Percentiles rank a stretch among this genome's conserved stretches.
Evolutionary conservation across 345 rosid genomes (phyloP).

Genomic region (Euphorbia lathyris): DNA sequence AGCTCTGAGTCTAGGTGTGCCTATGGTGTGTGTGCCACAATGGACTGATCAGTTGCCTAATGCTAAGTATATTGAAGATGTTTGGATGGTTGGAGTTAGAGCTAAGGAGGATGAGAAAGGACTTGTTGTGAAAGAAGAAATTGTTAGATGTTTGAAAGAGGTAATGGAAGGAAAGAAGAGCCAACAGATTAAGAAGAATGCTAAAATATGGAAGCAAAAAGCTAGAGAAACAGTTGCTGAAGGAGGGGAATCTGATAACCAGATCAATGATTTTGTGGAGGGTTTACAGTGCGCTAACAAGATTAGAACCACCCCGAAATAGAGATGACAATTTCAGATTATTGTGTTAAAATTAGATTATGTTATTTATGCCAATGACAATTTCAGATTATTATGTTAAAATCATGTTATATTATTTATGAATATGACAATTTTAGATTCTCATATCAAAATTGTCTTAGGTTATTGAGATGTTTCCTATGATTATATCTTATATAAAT

Average conservation of each 20-base stretch:
- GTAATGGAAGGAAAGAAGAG: slow-evolving; percentile 60
- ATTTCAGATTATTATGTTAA: too few relatives aligned
- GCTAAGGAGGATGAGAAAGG: slow-evolving; percentile 50
- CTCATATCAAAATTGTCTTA: too few relatives aligned
- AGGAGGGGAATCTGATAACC: slow-evolving; percentile 59
- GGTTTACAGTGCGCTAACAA: slow-evolving; percentile 13
- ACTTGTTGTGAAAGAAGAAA: slow-evolving; percentile 51
- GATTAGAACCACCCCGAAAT: not conserved
- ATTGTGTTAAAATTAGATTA: too few relatives aligned
- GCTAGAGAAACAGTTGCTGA: slow-evolving; percentile 48
- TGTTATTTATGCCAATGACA: too few relatives aligned
- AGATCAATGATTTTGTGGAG: slow-evolving; percentile 47
- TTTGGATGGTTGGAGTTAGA: slow-evolving; percentile 62
- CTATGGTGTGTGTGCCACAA: slow-evolving; percentile 63
- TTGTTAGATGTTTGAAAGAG: slow-evolving; percentile 49
- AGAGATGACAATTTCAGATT: too few relatives aligned
- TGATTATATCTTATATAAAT: too few relatives aligned
- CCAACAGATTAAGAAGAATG: slow-evolving; percentile 39
- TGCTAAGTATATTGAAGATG: slow-evolving; percentile 57
- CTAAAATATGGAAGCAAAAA: slow-evolving; percentile 47
- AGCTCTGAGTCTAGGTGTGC: slow-evolving; percentile 64
- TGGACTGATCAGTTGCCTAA: slow-evolving; percentile 68
- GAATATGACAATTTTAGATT: too few relatives aligned
- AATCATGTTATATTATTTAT: too few relatives aligned
- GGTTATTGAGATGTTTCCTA: too few relatives aligned